Percentiles rank a stretch among this genome's conserved stretches.
Evolutionary conservation across 2,329 filamentous ascomycete species (phyloP).

Genomic region (Pseudogymnoascus sp.): DNA sequence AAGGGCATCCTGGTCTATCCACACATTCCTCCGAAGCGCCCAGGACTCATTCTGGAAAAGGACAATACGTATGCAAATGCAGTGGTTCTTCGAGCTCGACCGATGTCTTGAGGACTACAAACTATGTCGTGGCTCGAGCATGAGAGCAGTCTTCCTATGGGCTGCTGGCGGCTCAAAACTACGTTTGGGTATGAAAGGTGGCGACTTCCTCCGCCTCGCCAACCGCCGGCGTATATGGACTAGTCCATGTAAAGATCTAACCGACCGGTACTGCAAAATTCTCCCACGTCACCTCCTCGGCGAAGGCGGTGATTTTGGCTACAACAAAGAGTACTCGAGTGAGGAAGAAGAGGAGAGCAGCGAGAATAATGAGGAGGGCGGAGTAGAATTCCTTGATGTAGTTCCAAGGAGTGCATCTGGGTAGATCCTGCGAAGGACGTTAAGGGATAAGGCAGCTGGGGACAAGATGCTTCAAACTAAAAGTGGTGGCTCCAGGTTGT

Average conservation of each 20-base stretch:
- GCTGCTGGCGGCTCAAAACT: conserved; percentile 18
- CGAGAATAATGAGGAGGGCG: too few relatives aligned
- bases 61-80: not conserved
- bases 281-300: not conserved
- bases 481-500: too few relatives aligned
- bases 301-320: too few relatives aligned
- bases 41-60: not conserved
- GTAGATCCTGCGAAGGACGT: too few relatives aligned
- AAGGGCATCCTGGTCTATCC: not conserved
- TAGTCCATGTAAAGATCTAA: not conserved
- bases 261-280: not conserved
- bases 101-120: not conserved
- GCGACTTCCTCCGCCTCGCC: conserved; percentile 24
- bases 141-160: conserved; percentile 17
- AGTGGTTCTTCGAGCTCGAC: not conserved
- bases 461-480: too few relatives aligned
- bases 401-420: too few relatives aligned
- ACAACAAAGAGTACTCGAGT: too few relatives aligned
- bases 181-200: conserved; percentile 16
- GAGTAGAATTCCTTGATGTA: too few relatives aligned
- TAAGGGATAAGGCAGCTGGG: too few relatives aligned
- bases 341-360: too few relatives aligned
- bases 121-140: not conserved
- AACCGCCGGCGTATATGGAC: conserved; percentile 28
- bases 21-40: not conserved